Base-by-base conservation (phyloP, 495 filamentous ascomycete genomes). In the Daldinia loculata region DNA sequence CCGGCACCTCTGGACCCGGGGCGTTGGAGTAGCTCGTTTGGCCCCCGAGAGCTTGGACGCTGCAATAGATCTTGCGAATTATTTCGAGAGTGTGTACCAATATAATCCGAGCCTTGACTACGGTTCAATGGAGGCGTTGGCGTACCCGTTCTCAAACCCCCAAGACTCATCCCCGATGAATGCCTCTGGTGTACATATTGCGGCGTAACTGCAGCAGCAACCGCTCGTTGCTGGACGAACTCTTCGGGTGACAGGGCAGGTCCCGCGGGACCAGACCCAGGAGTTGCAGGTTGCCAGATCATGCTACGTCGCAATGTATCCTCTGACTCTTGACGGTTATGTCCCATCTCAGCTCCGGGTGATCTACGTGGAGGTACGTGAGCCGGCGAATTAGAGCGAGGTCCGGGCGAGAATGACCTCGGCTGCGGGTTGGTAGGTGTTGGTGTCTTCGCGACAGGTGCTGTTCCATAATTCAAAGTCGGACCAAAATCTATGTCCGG, bases 401-500 rank as follows among this genome's bases (percentile, higher is more conserved):
- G 81, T 77, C 41, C 66, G 78, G n/a, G 83, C 75, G 56, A 81
- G 76, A 66, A 80, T 69, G 24, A 81, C 80, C 45, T 78, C 76
- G 67, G 55, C 43, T 30, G 61, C 56, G 67, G 66, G 48, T 63
- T 69, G 12, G 29, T 55, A 24, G 66, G 60, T 3, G 71, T 64
- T 2, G 74, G 60, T 26, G 70, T 68, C 52, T 77, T 75, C 7
- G 63, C n/a, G 14, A 34, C 52, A 5, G 76, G 64, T 7, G 74
- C 72, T 5, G 79, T 71, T 11, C 81, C 85, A 53, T 91, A 91
- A 73, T 91, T 90, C 61, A 90, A 82, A 0, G 95, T 98, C 17
- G 89, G 93, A 0, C 95, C 95, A 77, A 98, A 98, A 75, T 98
- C 91, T 65, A 98, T 86, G 8, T 81, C 79, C 2, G 93, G 93